Evolutionary conservation across 805 yeast species (phyloP).

Genomic region (Saccharomycopsis schoenii): DNA sequence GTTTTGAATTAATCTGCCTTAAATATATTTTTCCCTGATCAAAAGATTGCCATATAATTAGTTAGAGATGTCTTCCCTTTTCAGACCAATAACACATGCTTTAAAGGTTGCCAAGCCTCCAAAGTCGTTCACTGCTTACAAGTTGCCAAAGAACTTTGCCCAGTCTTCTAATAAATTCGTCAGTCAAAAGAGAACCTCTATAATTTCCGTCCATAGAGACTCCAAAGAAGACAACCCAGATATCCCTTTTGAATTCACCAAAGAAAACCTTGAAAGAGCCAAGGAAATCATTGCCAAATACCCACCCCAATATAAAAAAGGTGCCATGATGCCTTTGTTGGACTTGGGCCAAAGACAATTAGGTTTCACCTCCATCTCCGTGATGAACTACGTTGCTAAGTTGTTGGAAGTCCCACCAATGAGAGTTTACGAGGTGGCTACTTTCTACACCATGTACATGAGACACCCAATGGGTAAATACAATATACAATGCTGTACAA

Average conservation of each 20-base stretch:
- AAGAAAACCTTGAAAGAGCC: conserved; percentile 60
- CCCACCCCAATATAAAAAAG: conserved; percentile 80
- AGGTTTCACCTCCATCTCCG: conserved; percentile 78
- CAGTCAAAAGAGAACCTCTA: conserved; percentile 14
- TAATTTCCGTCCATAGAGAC: conserved; percentile 54
- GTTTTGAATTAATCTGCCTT: too few relatives aligned
- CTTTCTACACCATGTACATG: conserved; percentile 86
- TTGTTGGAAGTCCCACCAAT: conserved; percentile 82
- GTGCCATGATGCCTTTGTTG: conserved; percentile 79
- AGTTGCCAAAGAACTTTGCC: background rate
- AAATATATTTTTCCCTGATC: too few relatives aligned
- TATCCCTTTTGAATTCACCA: conserved; percentile 62
- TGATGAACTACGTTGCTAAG: conserved; percentile 85
- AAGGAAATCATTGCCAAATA: conserved; percentile 65
- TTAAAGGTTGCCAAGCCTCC: conserved; percentile 12
- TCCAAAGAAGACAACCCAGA: conserved; percentile 55
- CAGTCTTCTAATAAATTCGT: background rate
- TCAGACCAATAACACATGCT: conserved; percentile 15
- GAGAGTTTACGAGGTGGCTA: conserved; percentile 90
- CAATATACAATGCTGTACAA: conserved; percentile 78
- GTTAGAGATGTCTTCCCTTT: conserved; percentile 5
- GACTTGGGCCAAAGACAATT: conserved; percentile 82
- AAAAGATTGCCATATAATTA: background rate
- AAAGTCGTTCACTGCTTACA: conserved; percentile 11
- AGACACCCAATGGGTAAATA: conserved; percentile 79